A percentile compares a stretch with the other conserved stretches of the same genome.
Conservation (phyloP, 306 rosid genomes). For the Boehmeria nivea region DNA sequence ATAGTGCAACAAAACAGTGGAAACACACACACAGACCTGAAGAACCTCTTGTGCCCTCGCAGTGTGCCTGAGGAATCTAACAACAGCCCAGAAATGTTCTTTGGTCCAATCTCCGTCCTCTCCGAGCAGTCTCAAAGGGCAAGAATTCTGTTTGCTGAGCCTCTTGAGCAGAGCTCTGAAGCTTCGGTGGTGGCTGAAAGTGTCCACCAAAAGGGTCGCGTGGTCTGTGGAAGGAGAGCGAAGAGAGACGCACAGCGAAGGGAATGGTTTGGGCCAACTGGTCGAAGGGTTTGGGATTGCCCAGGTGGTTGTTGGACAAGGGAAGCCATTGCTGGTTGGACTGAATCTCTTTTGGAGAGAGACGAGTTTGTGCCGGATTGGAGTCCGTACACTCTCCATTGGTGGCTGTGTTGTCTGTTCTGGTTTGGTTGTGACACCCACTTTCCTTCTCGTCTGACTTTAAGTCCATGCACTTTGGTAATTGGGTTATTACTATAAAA, state of each 20-base stretch:
- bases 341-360: no score
- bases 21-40: conserved; percentile 41
- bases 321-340: not conserved
- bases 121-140: conserved; percentile 37
- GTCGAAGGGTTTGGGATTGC: conserved; percentile 13
- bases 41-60: conserved; percentile 46
- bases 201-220: conserved; percentile 43
- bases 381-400: no score
- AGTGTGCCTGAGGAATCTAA: conserved; percentile 42
- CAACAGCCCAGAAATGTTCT: conserved; percentile 58
- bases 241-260: conserved; percentile 11
- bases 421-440: no score
- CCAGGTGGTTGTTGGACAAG: conserved; percentile 11
- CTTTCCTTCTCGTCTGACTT: no score
- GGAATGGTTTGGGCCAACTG: conserved; percentile 17
- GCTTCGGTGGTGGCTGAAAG: conserved; percentile 39
- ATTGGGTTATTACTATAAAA: no score
- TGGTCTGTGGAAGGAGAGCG: conserved; percentile 31
- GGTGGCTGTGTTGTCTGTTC: no score
- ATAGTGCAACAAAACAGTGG: not conserved
- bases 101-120: conserved; percentile 61
- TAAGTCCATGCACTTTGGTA: no score
- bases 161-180: conserved; percentile 37
- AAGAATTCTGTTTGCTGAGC: conserved; percentile 28
- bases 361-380: no score